These are phyloP conservation scores for Ophiostoma triangulosporum DNA, from an alignment of 2,329 filamentous ascomycete species.

Conservation along the genomic window DNA sequence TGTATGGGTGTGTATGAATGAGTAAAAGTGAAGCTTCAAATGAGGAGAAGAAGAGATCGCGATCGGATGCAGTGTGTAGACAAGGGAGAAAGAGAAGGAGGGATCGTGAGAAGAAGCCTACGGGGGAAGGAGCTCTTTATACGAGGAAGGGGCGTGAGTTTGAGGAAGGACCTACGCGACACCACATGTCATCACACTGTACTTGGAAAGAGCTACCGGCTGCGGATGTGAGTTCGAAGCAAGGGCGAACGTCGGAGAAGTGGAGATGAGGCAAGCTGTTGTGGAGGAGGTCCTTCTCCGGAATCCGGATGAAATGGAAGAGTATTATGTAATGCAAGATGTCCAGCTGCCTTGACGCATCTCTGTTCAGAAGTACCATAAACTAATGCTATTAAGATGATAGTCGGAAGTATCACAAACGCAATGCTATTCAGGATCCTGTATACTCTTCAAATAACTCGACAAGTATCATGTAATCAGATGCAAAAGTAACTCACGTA, in stretches of 20 bases:
- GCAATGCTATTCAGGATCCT: too few relatives aligned
- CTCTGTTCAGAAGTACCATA: neutral
- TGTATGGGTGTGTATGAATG: too few relatives aligned
- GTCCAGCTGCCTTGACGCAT: too few relatives aligned
- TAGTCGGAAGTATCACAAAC: too few relatives aligned
- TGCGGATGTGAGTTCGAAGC: neutral
- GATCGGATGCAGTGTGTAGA: neutral
- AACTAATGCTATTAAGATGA: too few relatives aligned
- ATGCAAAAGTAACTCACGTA: too few relatives aligned
- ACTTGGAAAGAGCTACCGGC: neutral
- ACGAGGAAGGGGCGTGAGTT: neutral
- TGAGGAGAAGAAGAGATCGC: neutral
- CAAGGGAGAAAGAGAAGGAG: neutral
- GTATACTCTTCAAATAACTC: too few relatives aligned
- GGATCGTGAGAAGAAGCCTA: neutral
- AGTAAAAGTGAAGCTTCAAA: neutral
- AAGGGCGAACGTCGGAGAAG: slow-evolving; percentile 9
- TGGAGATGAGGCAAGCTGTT: neutral
- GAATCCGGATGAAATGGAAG: neutral
- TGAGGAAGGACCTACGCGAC: neutral
- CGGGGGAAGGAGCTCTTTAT: slow-evolving; percentile 4
- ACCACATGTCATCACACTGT: neutral
- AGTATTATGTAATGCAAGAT: neutral
- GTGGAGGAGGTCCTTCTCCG: neutral
- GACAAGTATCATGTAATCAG: too few relatives aligned